phyloP scores from a whole-genome alignment of 2,329 filamentous ascomycete genomes.

The Dendrostoma leiphaemia region DNA sequence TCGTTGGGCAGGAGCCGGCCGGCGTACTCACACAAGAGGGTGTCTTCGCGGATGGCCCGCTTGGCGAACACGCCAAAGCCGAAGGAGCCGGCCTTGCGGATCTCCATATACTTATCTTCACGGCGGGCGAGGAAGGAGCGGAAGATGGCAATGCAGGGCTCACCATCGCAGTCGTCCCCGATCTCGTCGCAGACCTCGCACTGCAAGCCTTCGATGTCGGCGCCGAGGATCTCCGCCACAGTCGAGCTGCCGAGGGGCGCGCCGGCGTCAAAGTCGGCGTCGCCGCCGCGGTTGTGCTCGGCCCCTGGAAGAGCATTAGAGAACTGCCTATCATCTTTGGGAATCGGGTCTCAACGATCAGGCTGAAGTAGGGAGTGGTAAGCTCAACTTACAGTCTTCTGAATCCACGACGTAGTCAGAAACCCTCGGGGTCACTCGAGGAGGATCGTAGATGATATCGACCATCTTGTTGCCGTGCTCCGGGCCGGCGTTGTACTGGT shows the following conservation, averaged over 20 bases:
- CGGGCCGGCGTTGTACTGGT: conserved; percentile 1
- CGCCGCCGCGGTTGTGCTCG: not conserved
- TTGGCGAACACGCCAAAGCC: conserved; percentile 8
- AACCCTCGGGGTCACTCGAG: not conserved
- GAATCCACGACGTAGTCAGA: conserved; percentile 3
- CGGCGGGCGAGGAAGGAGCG: not conserved
- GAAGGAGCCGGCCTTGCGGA: not conserved
- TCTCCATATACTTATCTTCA: not conserved
- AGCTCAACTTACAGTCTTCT: not conserved
- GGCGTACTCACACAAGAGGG: conserved; percentile 2
- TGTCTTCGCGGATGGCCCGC: not conserved
- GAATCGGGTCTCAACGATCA: too few species aligned
- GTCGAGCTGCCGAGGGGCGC: not conserved
- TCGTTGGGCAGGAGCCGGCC: conserved; percentile 5
- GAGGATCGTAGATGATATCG: not conserved
- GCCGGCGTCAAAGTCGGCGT: not conserved
- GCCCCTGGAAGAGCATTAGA: not conserved
- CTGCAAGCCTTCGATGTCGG: not conserved
- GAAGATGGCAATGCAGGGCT: not conserved
- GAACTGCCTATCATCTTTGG: too few species aligned
- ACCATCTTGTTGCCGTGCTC: not conserved
- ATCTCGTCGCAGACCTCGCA: not conserved
- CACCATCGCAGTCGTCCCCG: not conserved
- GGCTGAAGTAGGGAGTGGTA: not conserved
- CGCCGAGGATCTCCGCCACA: conserved; percentile 1